Conservation (phyloP, 2,329 filamentous ascomycete genomes). For the Phialophora chinensis region DNA sequence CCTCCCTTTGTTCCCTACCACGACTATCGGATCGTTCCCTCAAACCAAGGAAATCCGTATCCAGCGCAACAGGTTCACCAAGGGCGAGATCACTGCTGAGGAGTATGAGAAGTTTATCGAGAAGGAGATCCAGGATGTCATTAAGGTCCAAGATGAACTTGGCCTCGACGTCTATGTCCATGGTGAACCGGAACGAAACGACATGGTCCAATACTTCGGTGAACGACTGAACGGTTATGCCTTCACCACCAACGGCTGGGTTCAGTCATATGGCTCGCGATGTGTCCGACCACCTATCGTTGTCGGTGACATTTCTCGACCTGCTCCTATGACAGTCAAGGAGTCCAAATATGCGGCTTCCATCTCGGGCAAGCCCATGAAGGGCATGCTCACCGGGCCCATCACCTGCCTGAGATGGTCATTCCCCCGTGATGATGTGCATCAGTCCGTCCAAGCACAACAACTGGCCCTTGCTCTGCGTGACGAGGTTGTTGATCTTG, state of each 20-base stretch:
- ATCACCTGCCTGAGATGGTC: slow-evolving; percentile 99
- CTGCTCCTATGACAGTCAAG: slow-evolving; percentile 98
- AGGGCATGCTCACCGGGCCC: slow-evolving; percentile 99
- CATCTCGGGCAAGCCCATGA: slow-evolving; percentile 98
- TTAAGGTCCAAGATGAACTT: slow-evolving; percentile 98
- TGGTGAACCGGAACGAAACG: slow-evolving; percentile 99
- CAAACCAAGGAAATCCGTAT: slow-evolving; percentile 99
- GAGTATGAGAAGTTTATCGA: slow-evolving; percentile 99
- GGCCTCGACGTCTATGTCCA: slow-evolving; percentile 96
- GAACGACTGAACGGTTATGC: slow-evolving; percentile 95
- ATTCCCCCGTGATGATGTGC: slow-evolving; percentile 98
- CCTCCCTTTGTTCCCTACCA: slow-evolving; percentile 96
- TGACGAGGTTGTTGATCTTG: slow-evolving; percentile 97
- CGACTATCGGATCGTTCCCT: slow-evolving; percentile 98
- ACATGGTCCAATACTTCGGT: slow-evolving; percentile 99
- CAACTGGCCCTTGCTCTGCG: slow-evolving; percentile 98
- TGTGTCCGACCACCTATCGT: slow-evolving; percentile 98
- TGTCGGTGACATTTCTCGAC: slow-evolving; percentile 97
- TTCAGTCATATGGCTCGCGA: slow-evolving; percentile 96
- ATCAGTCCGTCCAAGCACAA: slow-evolving; percentile 98
- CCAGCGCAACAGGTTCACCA: slow-evolving; percentile 97
- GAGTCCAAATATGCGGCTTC: slow-evolving; percentile 98
- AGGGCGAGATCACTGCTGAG: slow-evolving; percentile 89
- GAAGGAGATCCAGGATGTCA: slow-evolving; percentile 93
- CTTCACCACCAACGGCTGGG: slow-evolving; percentile 99